Conservation (phyloP, 805 yeast genomes). For the Ogataea paraovalis region DNA sequence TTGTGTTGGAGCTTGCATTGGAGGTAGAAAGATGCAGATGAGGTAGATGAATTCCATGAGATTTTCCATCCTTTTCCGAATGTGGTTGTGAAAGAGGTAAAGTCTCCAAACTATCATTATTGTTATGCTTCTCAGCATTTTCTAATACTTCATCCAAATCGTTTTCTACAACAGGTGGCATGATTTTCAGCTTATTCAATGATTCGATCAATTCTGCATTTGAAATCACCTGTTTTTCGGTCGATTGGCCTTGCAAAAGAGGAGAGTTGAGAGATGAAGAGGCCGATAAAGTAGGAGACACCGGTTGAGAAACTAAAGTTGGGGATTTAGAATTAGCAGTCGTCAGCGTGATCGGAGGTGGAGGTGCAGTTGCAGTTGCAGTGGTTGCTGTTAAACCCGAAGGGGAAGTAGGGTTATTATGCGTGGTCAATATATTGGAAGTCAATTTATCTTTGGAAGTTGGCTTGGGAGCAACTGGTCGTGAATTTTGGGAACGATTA, state of each 20-base stretch:
- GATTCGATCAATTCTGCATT: constrained; percentile 24
- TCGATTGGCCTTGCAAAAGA: constrained; percentile 6
- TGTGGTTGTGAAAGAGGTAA: not conserved
- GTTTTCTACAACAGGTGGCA: constrained; percentile 32
- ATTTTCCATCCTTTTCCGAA: not conserved
- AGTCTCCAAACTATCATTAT: not conserved
- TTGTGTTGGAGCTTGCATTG: not conserved
- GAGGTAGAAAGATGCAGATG: not conserved
- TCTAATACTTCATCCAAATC: constrained; percentile 31
- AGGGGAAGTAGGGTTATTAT: not conserved
- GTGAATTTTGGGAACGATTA: constrained; percentile 8
- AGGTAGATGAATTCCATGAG: constrained; percentile 2
- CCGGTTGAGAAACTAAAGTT: constrained; percentile 8
- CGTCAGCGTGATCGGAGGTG: not conserved
- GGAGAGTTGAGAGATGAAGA: constrained; percentile 16
- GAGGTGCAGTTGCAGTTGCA: not conserved
- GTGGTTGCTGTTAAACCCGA: not conserved
- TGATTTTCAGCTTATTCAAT: constrained; percentile 25
- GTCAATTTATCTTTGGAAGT: not conserved
- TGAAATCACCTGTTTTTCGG: constrained; percentile 9
- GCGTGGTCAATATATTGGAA: not conserved
- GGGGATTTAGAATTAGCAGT: constrained; percentile 6
- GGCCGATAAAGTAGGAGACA: constrained; percentile 19
- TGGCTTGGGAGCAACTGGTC: constrained; percentile 7
- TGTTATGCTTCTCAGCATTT: constrained; percentile 5